phyloP scores from a whole-genome alignment of 2,329 filamentous ascomycete species.

The Exophiala viscosa region DNA sequence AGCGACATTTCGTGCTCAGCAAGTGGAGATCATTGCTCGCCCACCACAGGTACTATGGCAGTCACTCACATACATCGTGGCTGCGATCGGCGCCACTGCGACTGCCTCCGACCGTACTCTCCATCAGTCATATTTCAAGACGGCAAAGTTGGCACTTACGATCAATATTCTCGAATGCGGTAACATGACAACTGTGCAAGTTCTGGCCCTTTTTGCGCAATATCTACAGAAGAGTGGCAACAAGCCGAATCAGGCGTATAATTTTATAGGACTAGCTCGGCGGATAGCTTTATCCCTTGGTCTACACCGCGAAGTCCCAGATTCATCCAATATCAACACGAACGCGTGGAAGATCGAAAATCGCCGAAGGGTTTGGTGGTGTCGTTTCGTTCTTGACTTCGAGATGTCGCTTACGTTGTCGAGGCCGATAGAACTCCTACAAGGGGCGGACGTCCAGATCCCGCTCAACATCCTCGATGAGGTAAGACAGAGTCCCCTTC shows the following conservation, averaged over 20 bases:
- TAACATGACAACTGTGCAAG: slow-evolving; percentile 33
- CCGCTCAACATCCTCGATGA: slow-evolving; percentile 17
- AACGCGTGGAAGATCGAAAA: slow-evolving; percentile 17
- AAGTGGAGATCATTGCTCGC: slow-evolving; percentile 12
- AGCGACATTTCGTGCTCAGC: slow-evolving; percentile 28
- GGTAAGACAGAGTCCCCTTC: slow-evolving; percentile 1
- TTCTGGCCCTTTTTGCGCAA: slow-evolving; percentile 39
- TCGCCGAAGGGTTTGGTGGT: slow-evolving; percentile 17
- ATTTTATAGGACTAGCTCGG: slow-evolving; percentile 48
- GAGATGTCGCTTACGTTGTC: slow-evolving; percentile 16
- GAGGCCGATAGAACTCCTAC: slow-evolving; percentile 10
- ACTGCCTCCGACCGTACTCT: slow-evolving; percentile 11
- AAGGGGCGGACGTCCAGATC: slow-evolving; percentile 8
- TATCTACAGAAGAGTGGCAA: slow-evolving; percentile 52
- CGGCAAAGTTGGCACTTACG: no score
- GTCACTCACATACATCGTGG: slow-evolving; percentile 27
- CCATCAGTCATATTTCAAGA: slow-evolving; percentile 17
- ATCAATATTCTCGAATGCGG: slow-evolving; percentile 32
- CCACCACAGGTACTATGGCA: slow-evolving; percentile 27
- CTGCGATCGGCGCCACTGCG: slow-evolving; percentile 28
- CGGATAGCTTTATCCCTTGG: slow-evolving; percentile 50
- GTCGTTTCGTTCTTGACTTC: slow-evolving; percentile 17
- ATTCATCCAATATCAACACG: no score
- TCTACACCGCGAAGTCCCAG: slow-evolving; percentile 42
- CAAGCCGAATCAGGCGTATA: slow-evolving; percentile 50